These are phyloP conservation scores for Colletotrichum sp. DNA, from an alignment of 2,329 filamentous ascomycete genomes.

Conservation along the genomic window DNA sequence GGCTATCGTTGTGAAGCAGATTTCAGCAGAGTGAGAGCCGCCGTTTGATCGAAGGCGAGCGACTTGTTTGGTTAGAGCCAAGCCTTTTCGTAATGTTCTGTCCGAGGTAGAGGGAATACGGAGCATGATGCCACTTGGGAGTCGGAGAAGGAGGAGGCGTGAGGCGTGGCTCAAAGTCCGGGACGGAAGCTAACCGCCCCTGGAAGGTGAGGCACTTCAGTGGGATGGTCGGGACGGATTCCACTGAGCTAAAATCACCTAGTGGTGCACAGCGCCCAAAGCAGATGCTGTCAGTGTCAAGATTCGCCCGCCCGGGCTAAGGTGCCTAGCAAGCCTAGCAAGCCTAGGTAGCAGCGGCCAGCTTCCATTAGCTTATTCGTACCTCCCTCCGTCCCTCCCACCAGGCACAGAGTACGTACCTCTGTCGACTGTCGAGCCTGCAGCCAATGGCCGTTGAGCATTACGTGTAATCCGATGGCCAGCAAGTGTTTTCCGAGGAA, in stretches of 20 bases:
- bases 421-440: not conserved
- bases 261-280: constrained; percentile 9
- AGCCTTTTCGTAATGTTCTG: not conserved
- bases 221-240: constrained; percentile 11
- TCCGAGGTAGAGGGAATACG: not conserved
- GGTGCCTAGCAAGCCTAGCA: not conserved
- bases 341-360: not conserved
- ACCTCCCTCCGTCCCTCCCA: not conserved
- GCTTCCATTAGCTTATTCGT: not conserved
- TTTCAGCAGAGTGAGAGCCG: not conserved
- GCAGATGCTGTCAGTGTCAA: constrained; percentile 13
- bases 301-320: not conserved
- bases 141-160: not conserved
- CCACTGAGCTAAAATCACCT: constrained; percentile 8
- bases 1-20: not conserved
- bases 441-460: not conserved
- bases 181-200: not conserved
- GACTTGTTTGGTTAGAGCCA: not conserved
- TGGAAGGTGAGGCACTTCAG: not conserved
- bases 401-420: not conserved
- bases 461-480: not conserved
- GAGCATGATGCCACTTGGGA: not conserved
- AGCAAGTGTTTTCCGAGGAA: not conserved
- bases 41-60: not conserved
- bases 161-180: not conserved